phyloP scores from a whole-genome alignment of 2,329 filamentous ascomycete genomes.

The Tricladium varicosporioides region DNA sequence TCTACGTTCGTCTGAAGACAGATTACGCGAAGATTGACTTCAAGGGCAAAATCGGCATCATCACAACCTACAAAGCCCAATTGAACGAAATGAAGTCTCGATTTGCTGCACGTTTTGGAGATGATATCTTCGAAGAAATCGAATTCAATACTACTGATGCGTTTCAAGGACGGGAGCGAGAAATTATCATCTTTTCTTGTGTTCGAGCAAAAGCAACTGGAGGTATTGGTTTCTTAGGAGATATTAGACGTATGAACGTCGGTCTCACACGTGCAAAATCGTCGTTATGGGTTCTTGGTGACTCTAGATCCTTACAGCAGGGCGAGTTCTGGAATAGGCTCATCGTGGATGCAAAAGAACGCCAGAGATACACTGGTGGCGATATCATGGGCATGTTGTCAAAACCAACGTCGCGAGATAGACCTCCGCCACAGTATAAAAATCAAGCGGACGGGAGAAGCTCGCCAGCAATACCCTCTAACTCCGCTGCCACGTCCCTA shows the following conservation, averaged over 20 bases:
- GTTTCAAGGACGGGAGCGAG: conserved; percentile 93
- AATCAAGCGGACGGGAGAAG: background rate
- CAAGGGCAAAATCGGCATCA: conserved; percentile 86
- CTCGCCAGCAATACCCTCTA: background rate
- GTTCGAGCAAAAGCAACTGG: conserved; percentile 88
- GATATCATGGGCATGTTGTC: conserved; percentile 54
- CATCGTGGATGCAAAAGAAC: conserved; percentile 73
- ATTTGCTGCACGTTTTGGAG: conserved; percentile 72
- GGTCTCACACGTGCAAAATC: conserved; percentile 95
- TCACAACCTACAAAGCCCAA: conserved; percentile 97
- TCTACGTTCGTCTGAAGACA: conserved; percentile 75
- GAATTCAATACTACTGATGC: conserved; percentile 99
- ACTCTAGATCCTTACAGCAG: conserved; percentile 80
- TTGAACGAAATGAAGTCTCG: conserved; percentile 73
- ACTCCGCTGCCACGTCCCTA: too few relatives aligned
- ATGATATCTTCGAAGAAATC: conserved; percentile 71
- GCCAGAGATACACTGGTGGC: conserved; percentile 75
- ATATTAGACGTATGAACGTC: conserved; percentile 99
- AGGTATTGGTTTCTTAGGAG: conserved; percentile 97
- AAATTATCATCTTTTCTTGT: conserved; percentile 98
- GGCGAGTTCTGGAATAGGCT: conserved; percentile 90
- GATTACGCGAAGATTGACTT: conserved; percentile 72
- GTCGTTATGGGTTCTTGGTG: conserved; percentile 93
- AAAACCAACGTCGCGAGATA: conserved; percentile 39
- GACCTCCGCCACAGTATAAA: background rate